Base-by-base conservation (phyloP, 345 rosid genomes). In the Psidium guajava region DNA sequence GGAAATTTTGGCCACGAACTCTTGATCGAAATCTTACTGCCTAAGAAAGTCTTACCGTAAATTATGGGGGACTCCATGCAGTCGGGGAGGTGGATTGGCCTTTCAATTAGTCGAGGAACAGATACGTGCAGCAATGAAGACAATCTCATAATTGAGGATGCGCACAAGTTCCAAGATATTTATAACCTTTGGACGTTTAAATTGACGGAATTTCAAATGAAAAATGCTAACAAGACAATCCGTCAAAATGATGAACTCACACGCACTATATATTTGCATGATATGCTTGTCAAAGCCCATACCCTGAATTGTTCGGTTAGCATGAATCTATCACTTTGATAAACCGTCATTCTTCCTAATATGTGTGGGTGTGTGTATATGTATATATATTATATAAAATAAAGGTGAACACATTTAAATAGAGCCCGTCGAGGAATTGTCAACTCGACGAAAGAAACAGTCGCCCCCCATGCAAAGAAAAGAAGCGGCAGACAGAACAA, bases 201-300 rank as follows among this genome's bases (percentile, higher is more conserved):
- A 15, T 6, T 8, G 75, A 28, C 3, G 6, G 22, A 64, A 64
- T 64, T 27, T 27, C 36, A 27, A 28, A 10, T 24, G 47, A 44
- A 8, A 6, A 44, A 44, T 5, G 47, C 47, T 44, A 44, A 44
- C 47, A 44, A 44, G 47, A 5, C 1, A 8, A 6, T 44, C 6
- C 6, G 47, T 44, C 1, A 44, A 44, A 44, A 6, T 5, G 47
- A 44, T 6, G 47, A 6, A 44, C 7, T 5, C 6, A 44, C 7
- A 6, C 0, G 12, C 11, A 9, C 12, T 0, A 49, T 11, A 2
- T 2, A 49, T 49, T 6, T 0, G 11, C 50, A 11, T 49, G 50
- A 49, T 49, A 49, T 49, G 50, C 11, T 47, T 47, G 50, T 47
- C 50, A 47, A 47, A 47, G 50, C 11, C 11, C 50, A 47, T 9